Base-by-base conservation (phyloP, 2,329 filamentous ascomycete species). In the Gremmenia infestans region DNA sequence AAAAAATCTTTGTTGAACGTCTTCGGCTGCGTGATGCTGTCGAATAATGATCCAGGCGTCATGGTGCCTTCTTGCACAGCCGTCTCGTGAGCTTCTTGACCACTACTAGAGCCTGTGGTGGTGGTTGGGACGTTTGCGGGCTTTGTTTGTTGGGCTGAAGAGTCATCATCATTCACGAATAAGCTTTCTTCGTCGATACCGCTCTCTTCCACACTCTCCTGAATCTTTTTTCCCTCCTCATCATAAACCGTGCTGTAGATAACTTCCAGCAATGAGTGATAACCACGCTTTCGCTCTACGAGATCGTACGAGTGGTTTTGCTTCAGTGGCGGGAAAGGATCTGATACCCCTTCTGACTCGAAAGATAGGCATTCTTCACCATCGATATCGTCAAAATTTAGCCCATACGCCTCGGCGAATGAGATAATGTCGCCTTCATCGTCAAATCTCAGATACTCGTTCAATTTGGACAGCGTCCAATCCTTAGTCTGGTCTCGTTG, bases 371-470 rank as follows among this genome's bases (percentile, higher is more conserved):
- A 67, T 11, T 65, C 70, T 63, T 58, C 70, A 54, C 59, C 70
- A 62, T 58, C 70, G 54, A 61, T 78, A 61, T 63, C 71, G 58
- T 76, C 71, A 52, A 86, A 84, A 22, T 75, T 71, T 32, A 86
- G 72, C 8, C 76, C 76, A 55, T 85, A 81, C n/a, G 78, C 71
- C 62, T 81, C 77, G 0, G 82, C 83, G 69, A 90, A 86, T 1
- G 79, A 75, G 15, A 87, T 76, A 8, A 88, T 86, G 56, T 91
- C 83, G 35, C 80, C 72, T 54, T 86, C 78, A 0, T 80, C 82
- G 59, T 90, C 88, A 60, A 90, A 91, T 15, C 77, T 75, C n/a
- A 87, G 72, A 58, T 81, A 79, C 8, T 70, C 72, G 64, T 85
- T 85, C 25, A 87, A 69, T 5, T 76, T 76, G 0, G 73, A 68